These are phyloP conservation scores for Hypoxylon sp. DNA, from an alignment of 2,329 filamentous ascomycete species.

Conservation along the genomic window DNA sequence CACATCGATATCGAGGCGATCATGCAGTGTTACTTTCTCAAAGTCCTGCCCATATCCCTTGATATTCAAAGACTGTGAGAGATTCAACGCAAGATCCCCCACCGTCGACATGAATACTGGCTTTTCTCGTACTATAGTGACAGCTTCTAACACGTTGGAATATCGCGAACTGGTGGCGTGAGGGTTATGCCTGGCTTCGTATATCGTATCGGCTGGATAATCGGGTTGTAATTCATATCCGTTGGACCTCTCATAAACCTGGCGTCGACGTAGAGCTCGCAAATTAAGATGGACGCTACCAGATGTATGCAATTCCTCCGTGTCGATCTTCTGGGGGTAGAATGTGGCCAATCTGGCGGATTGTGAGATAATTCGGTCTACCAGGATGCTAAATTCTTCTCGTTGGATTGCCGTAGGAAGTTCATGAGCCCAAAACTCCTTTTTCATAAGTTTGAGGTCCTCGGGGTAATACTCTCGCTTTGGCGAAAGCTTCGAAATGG, in stretches of 20 bases:
- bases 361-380: slow-evolving; percentile 51
- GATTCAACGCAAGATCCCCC: slow-evolving; percentile 39
- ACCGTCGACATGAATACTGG: slow-evolving; percentile 42
- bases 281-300: slow-evolving; percentile 44
- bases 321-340: neutral
- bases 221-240: slow-evolving; percentile 22
- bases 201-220: slow-evolving; percentile 29
- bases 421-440: slow-evolving; percentile 53
- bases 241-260: slow-evolving; percentile 48
- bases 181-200: slow-evolving; percentile 43
- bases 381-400: slow-evolving; percentile 55
- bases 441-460: slow-evolving; percentile 55
- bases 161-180: slow-evolving; percentile 40
- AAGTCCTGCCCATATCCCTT: slow-evolving; percentile 45
- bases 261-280: slow-evolving; percentile 49
- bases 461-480: slow-evolving; percentile 58
- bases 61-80: slow-evolving; percentile 45
- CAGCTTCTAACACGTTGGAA: slow-evolving; percentile 41
- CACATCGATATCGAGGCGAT: slow-evolving; percentile 47
- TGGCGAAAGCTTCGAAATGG: slow-evolving; percentile 53
- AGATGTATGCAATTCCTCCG: neutral
- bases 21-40: slow-evolving; percentile 46
- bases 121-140: slow-evolving; percentile 28
- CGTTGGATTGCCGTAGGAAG: slow-evolving; percentile 58
- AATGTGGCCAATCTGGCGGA: slow-evolving; percentile 53